Conservation (phyloP, 78 protist genomes). For the Chrysochromulina tobinii region DNA sequence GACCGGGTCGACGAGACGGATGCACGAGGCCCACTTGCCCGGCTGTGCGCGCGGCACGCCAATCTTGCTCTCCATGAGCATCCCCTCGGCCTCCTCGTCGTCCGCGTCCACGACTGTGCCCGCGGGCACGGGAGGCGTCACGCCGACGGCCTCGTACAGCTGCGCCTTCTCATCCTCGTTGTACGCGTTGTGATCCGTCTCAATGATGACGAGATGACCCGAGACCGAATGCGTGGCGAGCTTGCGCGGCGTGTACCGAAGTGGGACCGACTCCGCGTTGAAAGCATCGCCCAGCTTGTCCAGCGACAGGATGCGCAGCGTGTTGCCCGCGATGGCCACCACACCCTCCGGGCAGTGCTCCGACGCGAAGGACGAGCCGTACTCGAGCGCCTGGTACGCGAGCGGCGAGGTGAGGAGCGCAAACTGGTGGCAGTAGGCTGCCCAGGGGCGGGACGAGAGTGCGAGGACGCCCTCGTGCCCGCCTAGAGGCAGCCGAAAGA, state of each 20-base stretch:
- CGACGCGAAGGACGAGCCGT: conserved; percentile 81
- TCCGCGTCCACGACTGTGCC: not conserved
- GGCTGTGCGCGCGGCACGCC: conserved; percentile 55
- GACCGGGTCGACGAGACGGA: conserved; percentile 76
- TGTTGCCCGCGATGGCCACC: conserved; percentile 81
- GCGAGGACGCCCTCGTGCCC: conserved; percentile 82
- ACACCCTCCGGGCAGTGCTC: conserved; percentile 92
- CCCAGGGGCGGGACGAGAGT: conserved; percentile 86
- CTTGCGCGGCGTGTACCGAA: conserved; percentile 7
- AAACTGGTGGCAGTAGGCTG: conserved; percentile 59
- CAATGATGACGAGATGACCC: conserved; percentile 59
- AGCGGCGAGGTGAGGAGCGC: conserved; percentile 71
- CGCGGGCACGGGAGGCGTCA: not conserved
- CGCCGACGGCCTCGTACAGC: not conserved
- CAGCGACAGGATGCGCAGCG: conserved; percentile 72
- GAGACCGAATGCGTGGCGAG: not conserved
- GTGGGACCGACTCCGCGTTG: conserved; percentile 58
- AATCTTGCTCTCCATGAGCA: not conserved
- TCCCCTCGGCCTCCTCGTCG: conserved; percentile 49
- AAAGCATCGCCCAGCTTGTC: conserved; percentile 82
- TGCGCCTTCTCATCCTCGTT: conserved; percentile 38
- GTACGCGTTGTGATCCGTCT: conserved; percentile 74
- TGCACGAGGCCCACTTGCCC: conserved; percentile 83
- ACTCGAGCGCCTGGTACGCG: conserved; percentile 71
- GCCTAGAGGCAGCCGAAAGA: conserved; percentile 56